Conservation (phyloP, 495 filamentous ascomycete genomes). For the Pyrenopolyporus hunteri region DNA sequence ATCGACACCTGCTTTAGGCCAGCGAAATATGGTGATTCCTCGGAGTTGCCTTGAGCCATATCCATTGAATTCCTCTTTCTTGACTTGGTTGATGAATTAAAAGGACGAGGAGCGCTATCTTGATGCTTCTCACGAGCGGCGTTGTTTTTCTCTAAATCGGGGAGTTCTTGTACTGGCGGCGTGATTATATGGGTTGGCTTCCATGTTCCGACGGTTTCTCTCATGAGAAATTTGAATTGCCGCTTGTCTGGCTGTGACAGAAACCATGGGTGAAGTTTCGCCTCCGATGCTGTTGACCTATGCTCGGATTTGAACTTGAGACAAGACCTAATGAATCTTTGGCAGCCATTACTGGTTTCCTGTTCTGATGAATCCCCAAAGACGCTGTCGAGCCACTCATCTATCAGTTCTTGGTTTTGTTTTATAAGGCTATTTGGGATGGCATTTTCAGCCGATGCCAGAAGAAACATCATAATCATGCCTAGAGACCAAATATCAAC, state of each 20-base stretch:
- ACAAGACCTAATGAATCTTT: slow-evolving; percentile 61
- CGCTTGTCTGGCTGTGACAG: slow-evolving; percentile 41
- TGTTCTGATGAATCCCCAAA: slow-evolving; percentile 49
- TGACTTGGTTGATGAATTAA: slow-evolving; percentile 53
- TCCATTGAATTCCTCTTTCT: background rate
- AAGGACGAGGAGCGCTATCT: background rate
- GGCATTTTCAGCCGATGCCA: slow-evolving; percentile 29
- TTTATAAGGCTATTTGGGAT: slow-evolving; percentile 37
- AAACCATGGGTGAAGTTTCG: slow-evolving; percentile 67
- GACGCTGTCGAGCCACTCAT: slow-evolving; percentile 31
- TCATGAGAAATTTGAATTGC: slow-evolving; percentile 5
- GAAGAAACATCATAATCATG: slow-evolving; percentile 19
- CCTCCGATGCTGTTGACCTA: slow-evolving; percentile 61
- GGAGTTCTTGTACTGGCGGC: slow-evolving; percentile 29
- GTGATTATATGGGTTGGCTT: slow-evolving; percentile 12
- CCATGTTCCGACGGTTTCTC: slow-evolving; percentile 19
- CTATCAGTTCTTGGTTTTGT: slow-evolving; percentile 33
- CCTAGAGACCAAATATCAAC: slow-evolving; percentile 54
- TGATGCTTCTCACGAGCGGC: background rate
- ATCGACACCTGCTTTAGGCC: background rate
- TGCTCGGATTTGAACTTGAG: slow-evolving; percentile 56
- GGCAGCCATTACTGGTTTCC: slow-evolving; percentile 48
- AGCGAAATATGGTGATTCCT: slow-evolving; percentile 9
- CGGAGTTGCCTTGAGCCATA: background rate
- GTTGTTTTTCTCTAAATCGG: background rate